These are phyloP conservation scores for Kernera saxatilis DNA, from an alignment of 345 rosid genomes.

Conservation along the genomic window DNA sequence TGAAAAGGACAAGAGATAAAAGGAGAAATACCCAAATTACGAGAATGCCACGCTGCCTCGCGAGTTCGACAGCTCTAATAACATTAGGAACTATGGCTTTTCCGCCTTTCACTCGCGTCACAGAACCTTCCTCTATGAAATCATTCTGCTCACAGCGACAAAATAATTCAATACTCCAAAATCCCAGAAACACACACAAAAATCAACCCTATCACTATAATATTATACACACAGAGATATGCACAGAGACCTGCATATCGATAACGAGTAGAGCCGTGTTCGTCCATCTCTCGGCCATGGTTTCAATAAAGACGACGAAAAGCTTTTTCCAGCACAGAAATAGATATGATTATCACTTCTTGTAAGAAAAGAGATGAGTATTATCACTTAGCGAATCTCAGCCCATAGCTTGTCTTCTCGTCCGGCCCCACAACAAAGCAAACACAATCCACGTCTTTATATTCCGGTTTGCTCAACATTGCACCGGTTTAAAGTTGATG, in stretches of 20 bases:
- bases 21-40: constrained; percentile 60
- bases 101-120: constrained; percentile 55
- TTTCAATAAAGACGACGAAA: neutral
- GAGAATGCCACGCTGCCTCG: constrained; percentile 70
- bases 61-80: constrained; percentile 53
- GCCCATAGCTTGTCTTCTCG: neutral
- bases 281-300: constrained; percentile 56
- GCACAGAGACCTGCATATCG: constrained; percentile 80
- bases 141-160: constrained; percentile 47
- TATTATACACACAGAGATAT: neutral
- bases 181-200: neutral
- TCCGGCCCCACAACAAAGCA: neutral
- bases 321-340: neutral
- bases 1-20: neutral
- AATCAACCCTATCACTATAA: neutral
- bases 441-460: neutral
- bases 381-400: neutral
- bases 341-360: too few species aligned
- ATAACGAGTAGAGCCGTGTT: constrained; percentile 78
- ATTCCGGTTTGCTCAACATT: neutral
- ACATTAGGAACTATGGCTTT: constrained; percentile 65
- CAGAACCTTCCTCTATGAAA: constrained; percentile 51
- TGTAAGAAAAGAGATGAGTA: too few species aligned
- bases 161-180: neutral
- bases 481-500: neutral